phyloP scores from a whole-genome alignment of 148 eudicot species.

The Beta vulgaris region DNA sequence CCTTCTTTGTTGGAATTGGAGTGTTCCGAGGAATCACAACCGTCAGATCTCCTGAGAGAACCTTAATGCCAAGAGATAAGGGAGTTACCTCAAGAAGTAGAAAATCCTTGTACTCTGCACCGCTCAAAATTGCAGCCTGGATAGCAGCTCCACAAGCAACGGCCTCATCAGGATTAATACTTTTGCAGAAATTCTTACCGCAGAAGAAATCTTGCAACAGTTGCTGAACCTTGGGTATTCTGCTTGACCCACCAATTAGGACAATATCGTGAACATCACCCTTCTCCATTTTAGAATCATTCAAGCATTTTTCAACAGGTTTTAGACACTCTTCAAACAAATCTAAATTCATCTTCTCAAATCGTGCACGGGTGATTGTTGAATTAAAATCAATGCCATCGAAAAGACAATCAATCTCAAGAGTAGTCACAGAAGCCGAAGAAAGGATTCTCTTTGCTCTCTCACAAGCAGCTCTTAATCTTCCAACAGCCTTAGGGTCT shows the following conservation, averaged over 20 bases:
- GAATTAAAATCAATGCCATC: slow-evolving; percentile 7
- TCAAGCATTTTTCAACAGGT: not conserved
- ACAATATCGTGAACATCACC: slow-evolving; percentile 16
- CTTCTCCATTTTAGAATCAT: not conserved
- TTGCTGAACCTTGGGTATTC: slow-evolving; percentile 15
- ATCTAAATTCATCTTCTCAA: slow-evolving; percentile 3
- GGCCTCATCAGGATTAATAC: slow-evolving; percentile 17
- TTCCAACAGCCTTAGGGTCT: slow-evolving; percentile 1
- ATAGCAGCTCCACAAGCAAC: slow-evolving; percentile 20
- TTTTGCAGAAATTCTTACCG: slow-evolving; percentile 1
- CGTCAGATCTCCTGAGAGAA: not conserved
- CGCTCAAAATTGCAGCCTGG: slow-evolving; percentile 8
- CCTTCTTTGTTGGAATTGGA: not conserved
- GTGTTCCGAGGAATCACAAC: slow-evolving; percentile 16
- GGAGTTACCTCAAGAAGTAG: slow-evolving; percentile 12
- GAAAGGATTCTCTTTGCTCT: slow-evolving; percentile 19
- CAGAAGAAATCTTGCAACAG: not conserved
- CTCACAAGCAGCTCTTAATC: slow-evolving; percentile 22
- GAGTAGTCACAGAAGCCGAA: not conserved
- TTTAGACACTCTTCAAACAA: slow-evolving; percentile 3
- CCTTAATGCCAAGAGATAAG: slow-evolving; percentile 4
- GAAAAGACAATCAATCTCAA: slow-evolving; percentile 21
- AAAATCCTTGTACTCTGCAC: not conserved
- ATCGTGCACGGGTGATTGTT: slow-evolving; percentile 1
- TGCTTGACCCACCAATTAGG: slow-evolving; percentile 11